These are phyloP conservation scores for Cicer pinnatifidum DNA, from an alignment of 306 rosid species.

Conservation along the genomic window DNA sequence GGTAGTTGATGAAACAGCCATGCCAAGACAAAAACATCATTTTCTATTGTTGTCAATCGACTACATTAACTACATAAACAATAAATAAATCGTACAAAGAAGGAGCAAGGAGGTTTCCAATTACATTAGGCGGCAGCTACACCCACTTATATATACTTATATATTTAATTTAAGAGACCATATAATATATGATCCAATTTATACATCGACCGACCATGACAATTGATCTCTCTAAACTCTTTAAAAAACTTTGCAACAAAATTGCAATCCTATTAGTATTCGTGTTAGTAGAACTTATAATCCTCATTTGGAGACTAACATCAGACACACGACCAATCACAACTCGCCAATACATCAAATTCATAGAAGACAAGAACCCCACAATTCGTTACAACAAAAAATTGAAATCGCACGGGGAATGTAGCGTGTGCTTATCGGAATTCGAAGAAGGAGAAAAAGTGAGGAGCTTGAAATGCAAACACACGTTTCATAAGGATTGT, in stretches of 20 bases:
- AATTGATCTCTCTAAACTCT: constrained; percentile 55
- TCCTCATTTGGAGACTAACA: constrained; percentile 49
- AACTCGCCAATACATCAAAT: constrained; percentile 62
- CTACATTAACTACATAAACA: too few relatives aligned
- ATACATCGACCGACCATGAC: constrained; percentile 47
- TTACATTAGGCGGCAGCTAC: too few relatives aligned
- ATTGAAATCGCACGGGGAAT: constrained; percentile 43
- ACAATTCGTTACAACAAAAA: constrained; percentile 50
- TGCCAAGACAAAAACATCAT: background rate
- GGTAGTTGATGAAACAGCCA: background rate
- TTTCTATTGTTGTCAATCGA: background rate
- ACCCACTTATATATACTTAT: too few relatives aligned
- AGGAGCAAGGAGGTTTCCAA: too few relatives aligned
- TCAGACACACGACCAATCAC: constrained; percentile 53
- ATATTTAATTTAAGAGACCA: background rate
- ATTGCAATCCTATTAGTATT: constrained; percentile 54
- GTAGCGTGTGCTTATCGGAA: constrained; percentile 78
- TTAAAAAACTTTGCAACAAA: constrained; percentile 58
- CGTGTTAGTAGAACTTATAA: constrained; percentile 56
- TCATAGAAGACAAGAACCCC: constrained; percentile 73
- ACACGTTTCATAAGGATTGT: constrained; percentile 78
- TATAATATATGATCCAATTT: too few relatives aligned
- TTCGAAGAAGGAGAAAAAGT: constrained; percentile 74
- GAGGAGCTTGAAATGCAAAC: constrained; percentile 71
- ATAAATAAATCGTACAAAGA: too few relatives aligned